phyloP scores from a whole-genome alignment of 805 yeast genomes.

The Starmera amethionina region DNA sequence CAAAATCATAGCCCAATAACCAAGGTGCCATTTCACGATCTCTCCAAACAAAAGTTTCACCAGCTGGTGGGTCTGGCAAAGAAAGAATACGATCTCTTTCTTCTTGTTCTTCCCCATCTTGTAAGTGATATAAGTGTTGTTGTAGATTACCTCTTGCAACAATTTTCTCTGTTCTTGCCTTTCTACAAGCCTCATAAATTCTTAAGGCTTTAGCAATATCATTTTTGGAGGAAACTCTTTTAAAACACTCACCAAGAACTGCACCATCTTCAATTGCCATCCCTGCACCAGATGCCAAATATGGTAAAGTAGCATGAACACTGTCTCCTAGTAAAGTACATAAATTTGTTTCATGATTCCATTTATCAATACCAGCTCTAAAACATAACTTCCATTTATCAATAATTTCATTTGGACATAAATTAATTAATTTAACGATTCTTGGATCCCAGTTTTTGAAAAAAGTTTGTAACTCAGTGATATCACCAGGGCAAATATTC shows the following conservation, averaged over 20 bases:
- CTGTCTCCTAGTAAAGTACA: conserved; percentile 22
- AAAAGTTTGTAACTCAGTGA: conserved; percentile 16
- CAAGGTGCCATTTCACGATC: conserved; percentile 20
- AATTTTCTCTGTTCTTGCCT: conserved; percentile 18
- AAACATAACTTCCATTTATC: conserved; percentile 22
- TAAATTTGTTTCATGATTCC: conserved; percentile 20
- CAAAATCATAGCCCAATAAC: conserved; percentile 19
- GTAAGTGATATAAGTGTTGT: conserved; percentile 18
- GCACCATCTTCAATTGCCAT: conserved; percentile 27
- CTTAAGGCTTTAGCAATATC: conserved; percentile 15
- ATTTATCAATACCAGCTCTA: conserved; percentile 16
- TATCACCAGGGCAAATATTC: conserved; percentile 12
- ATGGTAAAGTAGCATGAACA: conserved; percentile 25
- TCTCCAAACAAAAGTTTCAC: conserved; percentile 16
- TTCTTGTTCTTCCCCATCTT: conserved; percentile 20
- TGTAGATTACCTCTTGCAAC: conserved; percentile 15
- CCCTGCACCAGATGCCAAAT: conserved; percentile 25
- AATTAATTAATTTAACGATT: conserved; percentile 12
- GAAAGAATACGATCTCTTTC: conserved; percentile 14
- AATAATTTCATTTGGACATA: conserved; percentile 11
- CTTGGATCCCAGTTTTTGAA: conserved; percentile 22
- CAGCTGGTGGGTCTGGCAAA: conserved; percentile 13
- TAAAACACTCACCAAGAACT: conserved; percentile 16
- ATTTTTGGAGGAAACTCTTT: conserved; percentile 8
- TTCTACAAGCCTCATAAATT: conserved; percentile 15